These are phyloP conservation scores for Alternaria angustiovoidea DNA, from an alignment of 2,329 filamentous ascomycete genomes.

Conservation along the genomic window DNA sequence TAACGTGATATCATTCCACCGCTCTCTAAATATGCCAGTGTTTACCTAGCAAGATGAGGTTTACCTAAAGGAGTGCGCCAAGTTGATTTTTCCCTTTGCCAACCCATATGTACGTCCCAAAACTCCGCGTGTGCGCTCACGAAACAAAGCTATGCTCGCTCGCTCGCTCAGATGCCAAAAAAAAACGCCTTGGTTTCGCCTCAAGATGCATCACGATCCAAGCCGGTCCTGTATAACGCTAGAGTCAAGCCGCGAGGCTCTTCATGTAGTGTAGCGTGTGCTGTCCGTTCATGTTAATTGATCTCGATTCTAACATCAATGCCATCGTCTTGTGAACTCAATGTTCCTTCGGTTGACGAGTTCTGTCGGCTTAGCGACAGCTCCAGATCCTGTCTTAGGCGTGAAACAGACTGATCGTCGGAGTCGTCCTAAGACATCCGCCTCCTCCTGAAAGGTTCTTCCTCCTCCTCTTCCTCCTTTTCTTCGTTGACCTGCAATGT, in stretches of 20 bases:
- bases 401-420: conserved; percentile 19
- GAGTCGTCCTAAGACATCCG: conserved; percentile 32
- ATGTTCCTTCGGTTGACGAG: neutral
- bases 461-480: conserved; percentile 35
- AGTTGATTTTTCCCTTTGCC: neutral
- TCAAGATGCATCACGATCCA: conserved; percentile 12
- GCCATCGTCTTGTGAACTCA: neutral
- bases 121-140: conserved; percentile 11
- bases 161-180: conserved; percentile 1
- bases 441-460: conserved; percentile 33
- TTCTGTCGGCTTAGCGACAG: conserved; percentile 16
- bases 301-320: neutral
- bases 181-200: conserved; percentile 12
- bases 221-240: conserved; percentile 1
- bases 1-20: neutral
- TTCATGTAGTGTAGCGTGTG: conserved; percentile 1
- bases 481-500: conserved; percentile 74
- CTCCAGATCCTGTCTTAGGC: conserved; percentile 18
- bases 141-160: neutral
- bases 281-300: neutral
- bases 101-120: conserved; percentile 9
- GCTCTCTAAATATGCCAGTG: neutral
- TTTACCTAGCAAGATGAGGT: neutral
- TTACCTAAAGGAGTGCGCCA: conserved; percentile 2
- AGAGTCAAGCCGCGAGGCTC: neutral